Conservation (phyloP, 768 basidiomycete species). For the Lactarius evosmus region DNA sequence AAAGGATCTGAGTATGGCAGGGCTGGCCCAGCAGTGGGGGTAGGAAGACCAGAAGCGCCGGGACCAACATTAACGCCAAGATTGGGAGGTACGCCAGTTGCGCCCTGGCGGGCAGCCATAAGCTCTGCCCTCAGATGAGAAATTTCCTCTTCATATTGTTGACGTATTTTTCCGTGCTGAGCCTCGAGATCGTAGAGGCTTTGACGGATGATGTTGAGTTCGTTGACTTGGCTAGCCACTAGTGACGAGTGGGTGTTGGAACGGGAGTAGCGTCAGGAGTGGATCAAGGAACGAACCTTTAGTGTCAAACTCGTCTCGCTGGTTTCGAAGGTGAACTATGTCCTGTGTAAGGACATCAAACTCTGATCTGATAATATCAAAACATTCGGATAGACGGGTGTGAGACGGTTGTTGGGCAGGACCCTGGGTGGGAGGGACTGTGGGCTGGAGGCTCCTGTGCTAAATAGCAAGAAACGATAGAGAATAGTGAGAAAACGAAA, state of each 20-base stretch:
- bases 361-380: conserved; percentile 81
- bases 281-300: conserved; percentile 58
- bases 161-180: conserved; percentile 80
- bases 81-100: conserved; percentile 31
- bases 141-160: conserved; percentile 86
- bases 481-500: neutral
- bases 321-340: conserved; percentile 59
- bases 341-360: conserved; percentile 76
- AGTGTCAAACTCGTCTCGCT: conserved; percentile 86
- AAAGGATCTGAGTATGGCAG: conserved; percentile 28
- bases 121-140: conserved; percentile 66
- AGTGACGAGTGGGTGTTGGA: conserved; percentile 15
- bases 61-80: conserved; percentile 27
- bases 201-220: conserved; percentile 85
- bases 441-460: conserved; percentile 44
- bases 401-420: conserved; percentile 33
- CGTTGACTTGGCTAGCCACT: conserved; percentile 84
- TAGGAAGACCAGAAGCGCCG: conserved; percentile 27
- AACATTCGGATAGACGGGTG: conserved; percentile 64
- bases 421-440: conserved; percentile 39
- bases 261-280: conserved; percentile 8
- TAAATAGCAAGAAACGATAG: conserved; percentile 24
- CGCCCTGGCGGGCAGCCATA: conserved; percentile 46
- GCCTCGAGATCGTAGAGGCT: conserved; percentile 89
- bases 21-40: conserved; percentile 32